Evolutionary conservation across 192 early-diverging fungal species (phyloP).

Genomic region (Radiomyces spectabilis): DNA sequence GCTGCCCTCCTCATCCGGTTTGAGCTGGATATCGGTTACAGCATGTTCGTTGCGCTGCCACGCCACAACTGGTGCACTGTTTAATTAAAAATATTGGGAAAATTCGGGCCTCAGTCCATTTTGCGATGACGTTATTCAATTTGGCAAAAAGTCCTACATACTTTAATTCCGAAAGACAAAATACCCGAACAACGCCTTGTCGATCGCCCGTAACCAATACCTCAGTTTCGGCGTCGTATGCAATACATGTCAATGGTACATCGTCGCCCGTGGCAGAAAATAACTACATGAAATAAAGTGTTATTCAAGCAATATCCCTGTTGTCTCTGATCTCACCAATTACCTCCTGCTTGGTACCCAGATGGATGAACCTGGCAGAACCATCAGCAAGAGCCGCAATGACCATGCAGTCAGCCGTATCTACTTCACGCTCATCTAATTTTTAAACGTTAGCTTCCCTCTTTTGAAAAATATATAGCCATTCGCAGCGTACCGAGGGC

Average conservation of each 20-base stretch:
- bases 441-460: background rate
- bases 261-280: constrained; percentile 28
- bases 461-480: background rate
- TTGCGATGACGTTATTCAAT: background rate
- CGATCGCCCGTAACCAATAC: constrained; percentile 30
- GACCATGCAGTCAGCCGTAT: constrained; percentile 35
- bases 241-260: constrained; percentile 22
- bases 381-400: constrained; percentile 33
- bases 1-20: too few species aligned
- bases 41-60: too few species aligned
- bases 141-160: constrained; percentile 4
- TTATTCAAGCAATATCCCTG: background rate
- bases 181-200: constrained; percentile 39
- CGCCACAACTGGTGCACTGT: too few species aligned
- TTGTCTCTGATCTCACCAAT: background rate
- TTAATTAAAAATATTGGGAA: too few species aligned
- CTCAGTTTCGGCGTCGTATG: constrained; percentile 25
- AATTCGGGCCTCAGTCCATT: too few species aligned
- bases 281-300: constrained; percentile 17
- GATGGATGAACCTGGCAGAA: constrained; percentile 33
- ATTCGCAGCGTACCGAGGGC: constrained; percentile 15
- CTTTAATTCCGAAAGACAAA: constrained; percentile 32
- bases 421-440: constrained; percentile 26
- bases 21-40: too few species aligned
- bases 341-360: constrained; percentile 43